These are phyloP conservation scores for Coemansia nantahalensis DNA, from an alignment of 192 early-diverging fungal genomes.

Conservation along the genomic window DNA sequence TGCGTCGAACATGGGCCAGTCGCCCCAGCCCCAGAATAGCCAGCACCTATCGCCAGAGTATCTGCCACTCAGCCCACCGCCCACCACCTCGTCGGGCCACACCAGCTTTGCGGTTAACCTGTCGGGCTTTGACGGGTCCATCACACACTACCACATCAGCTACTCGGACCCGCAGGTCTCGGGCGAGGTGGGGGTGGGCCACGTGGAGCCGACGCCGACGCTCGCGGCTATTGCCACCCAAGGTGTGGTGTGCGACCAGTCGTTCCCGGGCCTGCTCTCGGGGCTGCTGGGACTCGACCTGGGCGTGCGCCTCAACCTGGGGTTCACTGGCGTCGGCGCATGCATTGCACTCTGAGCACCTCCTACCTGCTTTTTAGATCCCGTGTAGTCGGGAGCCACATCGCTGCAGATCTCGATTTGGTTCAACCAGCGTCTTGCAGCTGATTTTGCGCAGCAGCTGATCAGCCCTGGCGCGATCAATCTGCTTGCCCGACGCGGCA, in stretches of 20 bases:
- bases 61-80: too few relatives aligned
- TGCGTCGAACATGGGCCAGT: neutral
- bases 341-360: constrained; percentile 33
- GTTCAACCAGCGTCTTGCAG: too few relatives aligned
- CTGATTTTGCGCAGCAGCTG: too few relatives aligned
- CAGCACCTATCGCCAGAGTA: too few relatives aligned
- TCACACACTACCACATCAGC: constrained; percentile 48
- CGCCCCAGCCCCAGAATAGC: neutral
- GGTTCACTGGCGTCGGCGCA: constrained; percentile 34
- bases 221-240: neutral
- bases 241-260: constrained; percentile 22
- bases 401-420: too few relatives aligned
- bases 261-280: constrained; percentile 37
- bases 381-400: too few relatives aligned
- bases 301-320: constrained; percentile 31
- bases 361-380: too few relatives aligned
- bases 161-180: constrained; percentile 47
- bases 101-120: constrained; percentile 36
- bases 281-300: constrained; percentile 20
- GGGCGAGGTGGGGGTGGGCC: constrained; percentile 35
- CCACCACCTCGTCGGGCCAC: constrained; percentile 10
- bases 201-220: constrained; percentile 20
- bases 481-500: too few relatives aligned
- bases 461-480: too few relatives aligned
- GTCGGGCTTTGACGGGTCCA: constrained; percentile 37